Conservation (phyloP, 768 basidiomycete genomes). For the Antrodiella citrinella region DNA sequence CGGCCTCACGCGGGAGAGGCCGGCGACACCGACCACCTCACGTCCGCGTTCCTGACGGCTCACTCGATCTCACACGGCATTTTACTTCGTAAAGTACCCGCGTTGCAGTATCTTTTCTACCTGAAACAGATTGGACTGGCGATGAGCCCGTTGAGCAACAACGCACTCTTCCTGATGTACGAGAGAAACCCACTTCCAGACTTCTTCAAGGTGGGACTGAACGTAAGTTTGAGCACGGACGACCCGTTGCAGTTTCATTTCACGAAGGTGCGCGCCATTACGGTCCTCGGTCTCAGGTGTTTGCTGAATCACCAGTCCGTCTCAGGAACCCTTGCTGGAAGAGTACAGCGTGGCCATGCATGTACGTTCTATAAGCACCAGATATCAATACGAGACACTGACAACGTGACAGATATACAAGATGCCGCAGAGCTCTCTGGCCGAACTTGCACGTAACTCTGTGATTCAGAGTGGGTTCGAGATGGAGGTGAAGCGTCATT, state of each 20-base stretch:
- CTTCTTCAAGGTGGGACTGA: slow-evolving; percentile 93
- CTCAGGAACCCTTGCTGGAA: slow-evolving; percentile 85
- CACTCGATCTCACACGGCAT: slow-evolving; percentile 99
- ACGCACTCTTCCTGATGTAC: slow-evolving; percentile 92
- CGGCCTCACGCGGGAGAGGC: slow-evolving; percentile 98
- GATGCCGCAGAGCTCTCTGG: slow-evolving; percentile 86
- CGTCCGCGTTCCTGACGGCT: slow-evolving; percentile 91
- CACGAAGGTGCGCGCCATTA: slow-evolving; percentile 72
- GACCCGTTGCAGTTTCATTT: slow-evolving; percentile 97
- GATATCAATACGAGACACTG: not conserved
- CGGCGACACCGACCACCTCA: slow-evolving; percentile 95
- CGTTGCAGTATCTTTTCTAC: slow-evolving; percentile 95
- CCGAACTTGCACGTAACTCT: slow-evolving; percentile 96
- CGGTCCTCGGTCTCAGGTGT: not conserved
- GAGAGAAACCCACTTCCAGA: slow-evolving; percentile 96
- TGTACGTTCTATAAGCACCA: slow-evolving; percentile 37
- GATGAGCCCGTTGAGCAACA: slow-evolving; percentile 98
- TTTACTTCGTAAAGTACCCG: slow-evolving; percentile 93
- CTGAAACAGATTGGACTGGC: slow-evolving; percentile 97
- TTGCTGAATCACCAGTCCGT: not conserved
- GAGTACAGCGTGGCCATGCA: slow-evolving; percentile 98
- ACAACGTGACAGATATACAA: slow-evolving; percentile 82
- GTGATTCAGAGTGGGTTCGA: slow-evolving; percentile 97
- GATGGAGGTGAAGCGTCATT: slow-evolving; percentile 95
- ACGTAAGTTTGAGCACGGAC: slow-evolving; percentile 94